Evolutionary conservation across 441 rosid species (phyloP).

Genomic region (Gossypium schwendimanii): DNA sequence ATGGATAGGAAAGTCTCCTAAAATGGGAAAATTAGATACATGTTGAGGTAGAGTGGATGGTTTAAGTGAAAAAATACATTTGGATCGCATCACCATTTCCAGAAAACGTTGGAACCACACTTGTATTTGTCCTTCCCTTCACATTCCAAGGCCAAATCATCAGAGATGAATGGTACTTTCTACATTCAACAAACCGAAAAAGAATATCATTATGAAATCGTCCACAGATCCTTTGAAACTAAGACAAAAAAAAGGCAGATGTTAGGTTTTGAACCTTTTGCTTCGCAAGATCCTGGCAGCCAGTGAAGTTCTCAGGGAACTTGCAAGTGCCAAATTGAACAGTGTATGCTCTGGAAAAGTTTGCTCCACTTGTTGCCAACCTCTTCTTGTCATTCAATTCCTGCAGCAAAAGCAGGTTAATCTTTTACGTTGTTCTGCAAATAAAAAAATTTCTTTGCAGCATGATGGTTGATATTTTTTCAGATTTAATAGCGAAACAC

Average conservation of each 20-base stretch:
- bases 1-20: slow-evolving; percentile 14
- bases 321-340: slow-evolving; percentile 85
- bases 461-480: background rate
- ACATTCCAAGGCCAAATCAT: slow-evolving; percentile 74
- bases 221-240: background rate
- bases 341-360: slow-evolving; percentile 90
- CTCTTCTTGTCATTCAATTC: slow-evolving; percentile 94
- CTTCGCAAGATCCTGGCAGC: slow-evolving; percentile 98
- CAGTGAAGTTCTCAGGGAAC: slow-evolving; percentile 97
- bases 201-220: background rate
- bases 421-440: background rate
- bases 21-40: slow-evolving; percentile 27
- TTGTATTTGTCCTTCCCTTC: slow-evolving; percentile 88
- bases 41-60: slow-evolving; percentile 7
- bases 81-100: slow-evolving; percentile 75
- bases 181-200: slow-evolving; percentile 27
- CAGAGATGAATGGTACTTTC: slow-evolving; percentile 83
- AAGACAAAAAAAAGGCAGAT: no score
- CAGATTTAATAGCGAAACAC: slow-evolving; percentile 5
- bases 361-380: slow-evolving; percentile 90
- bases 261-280: slow-evolving; percentile 49
- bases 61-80: background rate
- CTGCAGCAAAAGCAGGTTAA: slow-evolving; percentile 25
- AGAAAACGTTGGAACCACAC: slow-evolving; percentile 96
- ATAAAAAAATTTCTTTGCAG: background rate